These are phyloP conservation scores for Didymella lethalis DNA, from an alignment of 2,329 filamentous ascomycete species.

Conservation along the genomic window DNA sequence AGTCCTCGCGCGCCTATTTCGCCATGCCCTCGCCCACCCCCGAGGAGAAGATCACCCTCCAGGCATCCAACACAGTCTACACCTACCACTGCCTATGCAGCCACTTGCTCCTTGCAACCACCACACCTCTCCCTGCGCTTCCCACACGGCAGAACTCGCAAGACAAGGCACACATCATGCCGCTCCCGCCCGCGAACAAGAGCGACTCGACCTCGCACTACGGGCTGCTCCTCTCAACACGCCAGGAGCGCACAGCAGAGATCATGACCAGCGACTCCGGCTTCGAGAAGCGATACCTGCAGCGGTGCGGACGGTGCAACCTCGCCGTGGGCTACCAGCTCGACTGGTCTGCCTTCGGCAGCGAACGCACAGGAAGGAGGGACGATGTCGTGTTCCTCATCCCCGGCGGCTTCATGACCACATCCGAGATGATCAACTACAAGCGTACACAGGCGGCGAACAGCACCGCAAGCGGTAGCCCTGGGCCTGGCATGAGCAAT, in stretches of 20 bases:
- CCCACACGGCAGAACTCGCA: conserved; percentile 60
- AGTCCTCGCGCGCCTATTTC: conserved; percentile 44
- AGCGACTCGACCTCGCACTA: conserved; percentile 48
- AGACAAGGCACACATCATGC: conserved; percentile 66
- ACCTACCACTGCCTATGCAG: conserved; percentile 73
- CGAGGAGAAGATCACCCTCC: conserved; percentile 45
- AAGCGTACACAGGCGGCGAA: conserved; percentile 36
- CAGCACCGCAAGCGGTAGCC: conserved; percentile 6
- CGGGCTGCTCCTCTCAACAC: conserved; percentile 61
- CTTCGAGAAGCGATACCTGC: conserved; percentile 70
- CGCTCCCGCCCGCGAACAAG: conserved; percentile 53
- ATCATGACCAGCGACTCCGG: conserved; percentile 67
- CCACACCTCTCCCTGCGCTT: conserved; percentile 60
- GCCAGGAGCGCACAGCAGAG: conserved; percentile 58
- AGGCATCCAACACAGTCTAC: conserved; percentile 52
- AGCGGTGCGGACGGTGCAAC: conserved; percentile 68
- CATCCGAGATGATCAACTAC: conserved; percentile 61
- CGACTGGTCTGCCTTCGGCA: conserved; percentile 59
- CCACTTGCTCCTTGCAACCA: conserved; percentile 68
- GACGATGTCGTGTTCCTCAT: conserved; percentile 66
- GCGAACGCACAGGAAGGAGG: conserved; percentile 45
- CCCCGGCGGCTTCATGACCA: conserved; percentile 66
- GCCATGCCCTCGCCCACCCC: conserved; percentile 43
- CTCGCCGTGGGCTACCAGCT: conserved; percentile 70
- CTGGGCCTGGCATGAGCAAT: conserved; percentile 10